Conservation (phyloP, 495 filamentous ascomycete species). For the Staphylotrichum tortipilum region DNA sequence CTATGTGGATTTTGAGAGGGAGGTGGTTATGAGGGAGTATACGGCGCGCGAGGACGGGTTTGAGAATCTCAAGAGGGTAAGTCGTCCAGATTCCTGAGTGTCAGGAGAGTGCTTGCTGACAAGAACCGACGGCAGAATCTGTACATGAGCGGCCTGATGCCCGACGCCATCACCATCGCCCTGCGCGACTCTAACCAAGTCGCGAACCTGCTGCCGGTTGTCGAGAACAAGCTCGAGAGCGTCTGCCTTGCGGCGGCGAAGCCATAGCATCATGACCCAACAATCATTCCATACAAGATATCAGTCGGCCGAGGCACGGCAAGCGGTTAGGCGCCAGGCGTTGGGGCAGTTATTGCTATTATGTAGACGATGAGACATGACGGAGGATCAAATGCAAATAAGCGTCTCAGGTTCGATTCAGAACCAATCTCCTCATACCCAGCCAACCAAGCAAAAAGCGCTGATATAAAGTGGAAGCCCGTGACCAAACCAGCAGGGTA, state of each 20-base stretch:
- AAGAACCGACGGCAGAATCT: conserved; percentile 53
- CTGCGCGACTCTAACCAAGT: conserved; percentile 79
- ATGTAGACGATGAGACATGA: background rate
- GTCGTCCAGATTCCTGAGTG: conserved; percentile 14
- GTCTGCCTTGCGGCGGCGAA: conserved; percentile 28
- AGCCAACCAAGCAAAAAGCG: conserved; percentile 2
- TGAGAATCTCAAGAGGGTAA: conserved; percentile 64
- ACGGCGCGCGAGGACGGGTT: conserved; percentile 73
- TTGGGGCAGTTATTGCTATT: background rate
- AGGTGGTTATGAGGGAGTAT: conserved; percentile 82
- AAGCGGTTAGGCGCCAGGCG: background rate
- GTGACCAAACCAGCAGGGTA: background rate
- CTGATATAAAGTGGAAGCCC: too few species aligned
- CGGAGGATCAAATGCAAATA: background rate
- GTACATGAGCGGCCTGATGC: conserved; percentile 46
- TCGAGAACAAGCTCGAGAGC: conserved; percentile 47
- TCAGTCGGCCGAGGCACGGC: too few species aligned
- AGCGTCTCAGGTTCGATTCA: background rate
- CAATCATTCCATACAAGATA: too few species aligned
- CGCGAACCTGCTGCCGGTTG: conserved; percentile 60
- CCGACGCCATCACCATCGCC: conserved; percentile 65
- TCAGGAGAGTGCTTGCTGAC: background rate
- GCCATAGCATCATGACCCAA: background rate
- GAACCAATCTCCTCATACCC: background rate
- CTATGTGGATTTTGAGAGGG: conserved; percentile 79